These are phyloP conservation scores for Fusarium sp. DNA, from an alignment of 2,329 filamentous ascomycete genomes.

Conservation along the genomic window DNA sequence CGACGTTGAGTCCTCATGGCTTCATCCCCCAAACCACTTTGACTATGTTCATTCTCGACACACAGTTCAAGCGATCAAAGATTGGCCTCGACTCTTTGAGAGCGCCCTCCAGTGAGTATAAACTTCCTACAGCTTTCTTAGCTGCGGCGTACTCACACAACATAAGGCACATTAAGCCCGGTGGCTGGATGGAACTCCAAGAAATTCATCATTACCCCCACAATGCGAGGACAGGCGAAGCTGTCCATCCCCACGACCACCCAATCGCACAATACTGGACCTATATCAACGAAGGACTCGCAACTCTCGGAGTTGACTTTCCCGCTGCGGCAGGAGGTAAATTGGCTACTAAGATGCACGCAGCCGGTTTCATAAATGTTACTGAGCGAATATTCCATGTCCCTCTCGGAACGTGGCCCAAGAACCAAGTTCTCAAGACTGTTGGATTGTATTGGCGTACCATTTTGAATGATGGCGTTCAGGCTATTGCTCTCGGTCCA, in stretches of 20 bases:
- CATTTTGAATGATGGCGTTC: slow-evolving; percentile 61
- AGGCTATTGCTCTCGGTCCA: slow-evolving; percentile 64
- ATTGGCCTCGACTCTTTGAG: slow-evolving; percentile 64
- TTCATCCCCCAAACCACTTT: slow-evolving; percentile 64
- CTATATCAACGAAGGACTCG: slow-evolving; percentile 58
- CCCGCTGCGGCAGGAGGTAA: slow-evolving; percentile 55
- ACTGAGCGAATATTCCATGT: slow-evolving; percentile 62
- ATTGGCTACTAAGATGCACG: slow-evolving; percentile 58
- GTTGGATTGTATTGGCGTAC: slow-evolving; percentile 65
- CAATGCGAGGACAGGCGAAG: slow-evolving; percentile 54
- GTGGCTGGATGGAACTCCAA: slow-evolving; percentile 66
- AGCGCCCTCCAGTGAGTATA: slow-evolving; percentile 41
- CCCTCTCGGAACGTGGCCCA: slow-evolving; percentile 66
- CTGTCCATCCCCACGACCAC: slow-evolving; percentile 52
- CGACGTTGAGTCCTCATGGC: slow-evolving; percentile 67
- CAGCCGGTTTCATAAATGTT: slow-evolving; percentile 64
- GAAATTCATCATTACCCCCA: slow-evolving; percentile 64
- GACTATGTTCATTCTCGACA: slow-evolving; percentile 71
- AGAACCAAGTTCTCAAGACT: slow-evolving; percentile 61
- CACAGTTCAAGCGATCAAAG: slow-evolving; percentile 65
- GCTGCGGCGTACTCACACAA: not conserved
- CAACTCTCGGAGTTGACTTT: slow-evolving; percentile 59
- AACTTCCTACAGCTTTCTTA: not conserved
- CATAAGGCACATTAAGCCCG: slow-evolving; percentile 61
- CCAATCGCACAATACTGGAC: slow-evolving; percentile 60